A percentile compares a stretch with the other conserved stretches of the same genome.
These are phyloP conservation scores for Fusarium abutilonis DNA, from an alignment of 2,329 filamentous ascomycete genomes.

Conservation along the genomic window DNA sequence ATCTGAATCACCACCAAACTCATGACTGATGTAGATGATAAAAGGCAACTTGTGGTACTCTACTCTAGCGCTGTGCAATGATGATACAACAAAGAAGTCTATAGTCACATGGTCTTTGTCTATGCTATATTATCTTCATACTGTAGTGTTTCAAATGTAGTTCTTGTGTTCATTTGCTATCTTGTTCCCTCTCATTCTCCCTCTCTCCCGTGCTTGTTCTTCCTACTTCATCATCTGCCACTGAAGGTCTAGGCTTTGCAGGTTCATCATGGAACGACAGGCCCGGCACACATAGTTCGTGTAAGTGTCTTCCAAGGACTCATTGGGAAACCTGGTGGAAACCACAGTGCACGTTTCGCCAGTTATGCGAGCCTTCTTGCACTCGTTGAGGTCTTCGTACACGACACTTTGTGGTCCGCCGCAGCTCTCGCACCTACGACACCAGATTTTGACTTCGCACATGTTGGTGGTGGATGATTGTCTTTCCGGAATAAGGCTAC, in stretches of 20 bases:
- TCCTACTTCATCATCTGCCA: background rate
- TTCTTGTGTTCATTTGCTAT: background rate
- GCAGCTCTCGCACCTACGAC: conserved; percentile 15
- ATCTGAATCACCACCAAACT: conserved; percentile 1
- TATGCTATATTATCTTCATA: background rate
- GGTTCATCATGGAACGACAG: conserved; percentile 7
- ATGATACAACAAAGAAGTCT: conserved; percentile 1
- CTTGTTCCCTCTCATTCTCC: background rate
- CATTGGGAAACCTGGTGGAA: background rate
- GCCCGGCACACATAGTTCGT: conserved; percentile 13
- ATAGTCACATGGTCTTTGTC: background rate
- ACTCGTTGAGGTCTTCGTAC: background rate
- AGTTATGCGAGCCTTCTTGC: background rate
- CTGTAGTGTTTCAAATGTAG: background rate
- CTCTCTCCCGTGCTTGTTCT: background rate
- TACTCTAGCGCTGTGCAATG: conserved; percentile 4
- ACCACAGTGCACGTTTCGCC: background rate
- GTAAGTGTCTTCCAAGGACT: conserved; percentile 3
- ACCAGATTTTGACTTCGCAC: conserved; percentile 6
- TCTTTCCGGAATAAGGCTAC: background rate
- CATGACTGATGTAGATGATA: background rate
- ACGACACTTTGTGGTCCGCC: background rate
- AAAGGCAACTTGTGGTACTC: conserved; percentile 20
- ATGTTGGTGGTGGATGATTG: background rate
- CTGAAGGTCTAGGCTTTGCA: conserved; percentile 4